Percentiles rank a stretch among this genome's conserved stretches.
phyloP scores from a whole-genome alignment of 108 stramenopile species.

The Licmophora abbreviata region DNA sequence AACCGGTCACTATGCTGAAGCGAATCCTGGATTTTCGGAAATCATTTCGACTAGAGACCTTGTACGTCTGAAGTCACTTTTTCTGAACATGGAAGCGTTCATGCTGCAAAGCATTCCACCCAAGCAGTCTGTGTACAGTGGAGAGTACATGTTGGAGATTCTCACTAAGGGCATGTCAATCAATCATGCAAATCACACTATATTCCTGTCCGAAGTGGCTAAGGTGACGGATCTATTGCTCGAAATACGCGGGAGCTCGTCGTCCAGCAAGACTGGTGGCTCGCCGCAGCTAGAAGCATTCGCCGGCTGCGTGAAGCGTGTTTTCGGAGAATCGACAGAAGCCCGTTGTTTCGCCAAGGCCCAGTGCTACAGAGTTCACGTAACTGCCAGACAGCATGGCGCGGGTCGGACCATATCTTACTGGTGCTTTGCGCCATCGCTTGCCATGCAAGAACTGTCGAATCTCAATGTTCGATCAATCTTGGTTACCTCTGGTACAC shows the following conservation, averaged over 20 bases:
- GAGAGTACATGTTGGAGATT: slow-evolving; percentile 79
- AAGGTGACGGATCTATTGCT: slow-evolving; percentile 63
- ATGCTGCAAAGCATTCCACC: slow-evolving; percentile 26
- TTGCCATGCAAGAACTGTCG: slow-evolving; percentile 89
- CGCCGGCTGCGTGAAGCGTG: slow-evolving; percentile 64
- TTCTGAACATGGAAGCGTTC: slow-evolving; percentile 75
- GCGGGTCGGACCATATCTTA: slow-evolving; percentile 74
- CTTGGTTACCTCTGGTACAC: slow-evolving; percentile 91
- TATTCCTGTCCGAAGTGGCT: slow-evolving; percentile 53
- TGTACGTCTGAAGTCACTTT: slow-evolving; percentile 61
- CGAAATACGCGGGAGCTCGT: slow-evolving; percentile 48
- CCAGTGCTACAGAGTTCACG: slow-evolving; percentile 71
- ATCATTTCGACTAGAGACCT: slow-evolving; percentile 50
- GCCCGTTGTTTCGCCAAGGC: slow-evolving; percentile 66
- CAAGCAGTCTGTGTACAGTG: slow-evolving; percentile 37
- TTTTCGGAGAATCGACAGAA: slow-evolving; percentile 61
- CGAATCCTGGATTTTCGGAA: slow-evolving; percentile 26
- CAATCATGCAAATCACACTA: slow-evolving; percentile 55
- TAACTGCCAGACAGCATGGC: slow-evolving; percentile 21
- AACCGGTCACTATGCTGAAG: slow-evolving; percentile 35
- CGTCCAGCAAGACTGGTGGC: slow-evolving; percentile 20
- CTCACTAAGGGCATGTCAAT: slow-evolving; percentile 64
- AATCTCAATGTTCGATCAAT: slow-evolving; percentile 77
- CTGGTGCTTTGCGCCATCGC: slow-evolving; percentile 96
- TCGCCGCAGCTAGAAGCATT: slow-evolving; percentile 68